These are phyloP conservation scores for Clarireedia sp. DNA, from an alignment of 2,329 filamentous ascomycete species.

Conservation along the genomic window DNA sequence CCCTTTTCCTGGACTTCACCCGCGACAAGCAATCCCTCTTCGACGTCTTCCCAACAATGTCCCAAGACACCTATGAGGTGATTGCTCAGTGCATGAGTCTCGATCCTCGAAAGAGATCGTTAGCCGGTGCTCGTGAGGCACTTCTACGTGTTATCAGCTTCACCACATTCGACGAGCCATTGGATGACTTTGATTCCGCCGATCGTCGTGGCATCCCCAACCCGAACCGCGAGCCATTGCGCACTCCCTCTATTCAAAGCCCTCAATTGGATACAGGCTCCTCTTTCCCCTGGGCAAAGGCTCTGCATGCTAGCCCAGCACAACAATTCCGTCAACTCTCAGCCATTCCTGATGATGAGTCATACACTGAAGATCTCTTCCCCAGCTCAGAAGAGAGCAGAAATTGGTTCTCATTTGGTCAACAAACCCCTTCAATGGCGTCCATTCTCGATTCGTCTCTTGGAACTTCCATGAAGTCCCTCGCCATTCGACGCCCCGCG, in stretches of 20 bases:
- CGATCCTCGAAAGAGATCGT: conserved; percentile 81
- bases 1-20: conserved; percentile 86
- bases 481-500: conserved; percentile 45
- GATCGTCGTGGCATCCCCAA: conserved; percentile 71
- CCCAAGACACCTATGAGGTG: conserved; percentile 93
- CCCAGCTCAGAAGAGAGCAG: conserved; percentile 63
- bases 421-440: conserved; percentile 71
- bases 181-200: conserved; percentile 88
- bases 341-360: conserved; percentile 70
- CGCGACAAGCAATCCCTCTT: conserved; percentile 93
- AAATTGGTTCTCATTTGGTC: conserved; percentile 72
- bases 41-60: conserved; percentile 98
- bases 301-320: conserved; percentile 67
- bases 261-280: conserved; percentile 72
- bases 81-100: conserved; percentile 84
- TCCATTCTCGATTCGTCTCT: conserved; percentile 80
- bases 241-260: conserved; percentile 89
- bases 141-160: conserved; percentile 78
- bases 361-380: conserved; percentile 76
- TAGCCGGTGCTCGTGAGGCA: conserved; percentile 68
- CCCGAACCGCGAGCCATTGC: conserved; percentile 87
- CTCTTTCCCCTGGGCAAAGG: conserved; percentile 94
- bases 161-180: conserved; percentile 82
- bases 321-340: conserved; percentile 75
- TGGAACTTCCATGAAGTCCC: conserved; percentile 71